These are phyloP conservation scores for Paxillus ammoniavirescens DNA, from an alignment of 768 basidiomycete species.

Conservation along the genomic window DNA sequence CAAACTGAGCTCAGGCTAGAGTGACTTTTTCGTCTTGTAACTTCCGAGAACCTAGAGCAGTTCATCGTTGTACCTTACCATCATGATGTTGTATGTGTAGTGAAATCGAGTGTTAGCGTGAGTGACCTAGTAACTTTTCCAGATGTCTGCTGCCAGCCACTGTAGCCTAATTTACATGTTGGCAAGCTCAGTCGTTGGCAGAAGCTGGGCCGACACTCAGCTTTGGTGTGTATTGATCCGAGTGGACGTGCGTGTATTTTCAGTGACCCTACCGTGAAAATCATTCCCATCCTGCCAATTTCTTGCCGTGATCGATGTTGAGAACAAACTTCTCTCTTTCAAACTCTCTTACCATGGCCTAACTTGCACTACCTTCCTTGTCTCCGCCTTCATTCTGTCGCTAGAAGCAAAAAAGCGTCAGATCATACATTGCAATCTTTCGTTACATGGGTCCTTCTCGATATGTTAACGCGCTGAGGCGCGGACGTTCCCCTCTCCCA, in stretches of 20 bases:
- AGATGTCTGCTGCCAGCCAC: too few species aligned
- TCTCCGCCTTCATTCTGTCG: background rate
- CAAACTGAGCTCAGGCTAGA: slow-evolving; percentile 15
- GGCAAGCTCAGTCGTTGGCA: background rate
- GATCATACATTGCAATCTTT: background rate
- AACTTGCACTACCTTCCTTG: background rate
- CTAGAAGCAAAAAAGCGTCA: background rate
- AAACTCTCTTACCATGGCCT: background rate
- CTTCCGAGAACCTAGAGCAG: slow-evolving; percentile 5
- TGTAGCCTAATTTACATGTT: too few species aligned
- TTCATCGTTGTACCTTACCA: slow-evolving; percentile 5
- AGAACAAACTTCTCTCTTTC: background rate
- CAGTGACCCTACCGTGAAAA: background rate
- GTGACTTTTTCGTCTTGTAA: background rate
- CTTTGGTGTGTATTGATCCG: too few species aligned
- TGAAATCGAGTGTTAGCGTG: background rate
- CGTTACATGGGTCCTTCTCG: slow-evolving; percentile 4
- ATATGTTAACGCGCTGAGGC: slow-evolving; percentile 8
- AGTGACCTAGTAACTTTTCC: too few species aligned
- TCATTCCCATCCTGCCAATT: background rate
- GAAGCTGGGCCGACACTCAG: too few species aligned
- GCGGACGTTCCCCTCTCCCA: slow-evolving; percentile 3
- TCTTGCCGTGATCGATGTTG: background rate
- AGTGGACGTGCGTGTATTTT: background rate
- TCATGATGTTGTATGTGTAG: background rate